Evolutionary conservation across 768 basidiomycete species (phyloP), one percentile per base, ranked within the genome.

Genomic region (Auriculariales sp.): DNA sequence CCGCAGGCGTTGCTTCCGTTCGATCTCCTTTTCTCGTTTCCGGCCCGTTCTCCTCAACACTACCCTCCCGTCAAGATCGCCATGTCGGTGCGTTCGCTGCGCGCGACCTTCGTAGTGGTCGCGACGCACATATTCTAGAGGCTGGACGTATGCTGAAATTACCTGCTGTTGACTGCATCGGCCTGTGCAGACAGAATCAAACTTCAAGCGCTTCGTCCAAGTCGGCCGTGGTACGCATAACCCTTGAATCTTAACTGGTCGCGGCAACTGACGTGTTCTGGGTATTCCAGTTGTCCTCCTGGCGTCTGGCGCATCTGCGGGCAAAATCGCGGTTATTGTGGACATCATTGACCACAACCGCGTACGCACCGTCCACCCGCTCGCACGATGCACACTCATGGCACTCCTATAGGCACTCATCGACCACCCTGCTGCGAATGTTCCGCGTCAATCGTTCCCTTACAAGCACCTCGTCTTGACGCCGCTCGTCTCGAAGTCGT

Each of bases 261-360:
- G 22, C 12, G 45, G 53, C 22, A 27, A 28, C 36, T n/a, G n/a
- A n/a, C n/a, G n/a, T n/a, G n/a, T n/a, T n/a, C n/a, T n/a, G n/a
- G n/a, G n/a, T n/a, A n/a, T n/a, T 29, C 0, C 55, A 83, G 91
- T 97, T 54, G 90, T 97, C 66, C 90, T 98, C 71, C 76, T 98
- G 71, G 87, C 85, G 66, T 67, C 81, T 52, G 94, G 94, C 50
- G 88, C 89, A 51, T 77, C 70, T 52, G 72, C 79, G 39, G 92
- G 92, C 57, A 85, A 82, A 67, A 88, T 95, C 59, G 95, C 95
- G 50, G 84, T 91, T 55, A 93, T 99, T 65, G 82, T 80, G 47
- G 92, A 98, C 68, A 93, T 98, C 68, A 93, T 98, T 56, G 95
- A 98, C 79, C 94, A 98, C 77, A 94, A 92, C 75, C 81, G 93